phyloP scores from a whole-genome alignment of 2,329 filamentous ascomycete species.

The Colletotrichum filicis region DNA sequence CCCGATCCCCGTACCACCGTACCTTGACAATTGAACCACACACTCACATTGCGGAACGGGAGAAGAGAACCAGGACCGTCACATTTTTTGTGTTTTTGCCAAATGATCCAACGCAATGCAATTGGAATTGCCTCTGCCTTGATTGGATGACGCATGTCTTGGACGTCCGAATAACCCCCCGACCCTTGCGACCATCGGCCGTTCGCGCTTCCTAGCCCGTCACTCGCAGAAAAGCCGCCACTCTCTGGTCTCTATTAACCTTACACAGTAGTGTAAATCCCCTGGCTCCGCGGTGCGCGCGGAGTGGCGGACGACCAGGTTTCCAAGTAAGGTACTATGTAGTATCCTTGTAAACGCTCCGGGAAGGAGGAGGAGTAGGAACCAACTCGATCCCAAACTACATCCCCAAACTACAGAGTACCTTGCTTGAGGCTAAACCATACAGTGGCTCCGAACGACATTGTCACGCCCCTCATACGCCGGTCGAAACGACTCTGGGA shows the following conservation, averaged over 20 bases:
- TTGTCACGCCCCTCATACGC: not conserved
- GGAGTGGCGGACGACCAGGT: not conserved
- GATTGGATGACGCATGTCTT: constrained; percentile 9
- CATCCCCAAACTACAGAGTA: not conserved
- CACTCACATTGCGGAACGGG: not conserved
- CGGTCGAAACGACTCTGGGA: constrained; percentile 17
- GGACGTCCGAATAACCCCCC: not conserved
- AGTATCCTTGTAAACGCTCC: not conserved
- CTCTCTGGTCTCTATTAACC: too few species aligned
- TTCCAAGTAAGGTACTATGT: not conserved
- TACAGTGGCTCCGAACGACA: not conserved
- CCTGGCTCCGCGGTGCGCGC: too few species aligned
- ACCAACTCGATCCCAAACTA: not conserved
- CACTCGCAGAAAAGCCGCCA: too few species aligned
- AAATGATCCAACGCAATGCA: constrained; percentile 12
- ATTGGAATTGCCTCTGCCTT: constrained; percentile 16
- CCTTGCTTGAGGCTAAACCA: constrained; percentile 5
- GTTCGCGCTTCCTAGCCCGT: constrained; percentile 1
- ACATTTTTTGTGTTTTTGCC: too few species aligned
- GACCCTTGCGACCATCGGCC: not conserved
- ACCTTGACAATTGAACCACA: not conserved
- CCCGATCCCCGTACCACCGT: not conserved
- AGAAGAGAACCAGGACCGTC: too few species aligned
- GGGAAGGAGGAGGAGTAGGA: not conserved
- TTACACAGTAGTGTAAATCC: too few species aligned